Conservation (phyloP, 805 yeast species). For the Hanseniaspora opuntiae region DNA sequence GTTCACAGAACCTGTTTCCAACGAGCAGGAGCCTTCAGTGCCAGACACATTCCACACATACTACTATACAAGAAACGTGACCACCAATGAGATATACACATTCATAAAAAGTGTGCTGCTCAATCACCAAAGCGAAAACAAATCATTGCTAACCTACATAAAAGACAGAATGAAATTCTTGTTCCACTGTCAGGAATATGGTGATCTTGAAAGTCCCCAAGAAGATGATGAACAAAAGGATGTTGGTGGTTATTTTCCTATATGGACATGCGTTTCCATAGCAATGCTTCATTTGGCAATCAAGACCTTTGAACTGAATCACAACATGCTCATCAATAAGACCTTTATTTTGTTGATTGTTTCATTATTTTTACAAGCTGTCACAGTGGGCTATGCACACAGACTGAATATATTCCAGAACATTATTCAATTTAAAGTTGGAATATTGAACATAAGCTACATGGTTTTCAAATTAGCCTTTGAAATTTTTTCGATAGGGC, state of each 20-base stretch:
- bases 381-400: not conserved
- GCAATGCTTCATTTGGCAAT: not conserved
- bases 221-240: not conserved
- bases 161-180: not conserved
- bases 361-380: not conserved
- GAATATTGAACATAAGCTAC: not conserved
- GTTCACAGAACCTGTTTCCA: not conserved
- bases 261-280: slow-evolving; percentile 1
- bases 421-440: not conserved
- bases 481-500: not conserved
- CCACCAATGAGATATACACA: not conserved
- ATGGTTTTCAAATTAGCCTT: not conserved
- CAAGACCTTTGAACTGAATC: not conserved
- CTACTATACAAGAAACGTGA: not conserved
- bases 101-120: not conserved
- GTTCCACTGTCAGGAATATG: not conserved
- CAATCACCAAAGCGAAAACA: not conserved
- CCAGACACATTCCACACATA: slow-evolving; percentile 1
- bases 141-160: not conserved
- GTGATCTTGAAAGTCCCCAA: not conserved
- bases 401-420: not conserved
- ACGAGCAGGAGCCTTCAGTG: not conserved
- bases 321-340: not conserved
- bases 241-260: not conserved
- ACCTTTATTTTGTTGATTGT: not conserved